Base-by-base conservation (phyloP, 345 rosid genomes). In the Acer yangbiense region DNA sequence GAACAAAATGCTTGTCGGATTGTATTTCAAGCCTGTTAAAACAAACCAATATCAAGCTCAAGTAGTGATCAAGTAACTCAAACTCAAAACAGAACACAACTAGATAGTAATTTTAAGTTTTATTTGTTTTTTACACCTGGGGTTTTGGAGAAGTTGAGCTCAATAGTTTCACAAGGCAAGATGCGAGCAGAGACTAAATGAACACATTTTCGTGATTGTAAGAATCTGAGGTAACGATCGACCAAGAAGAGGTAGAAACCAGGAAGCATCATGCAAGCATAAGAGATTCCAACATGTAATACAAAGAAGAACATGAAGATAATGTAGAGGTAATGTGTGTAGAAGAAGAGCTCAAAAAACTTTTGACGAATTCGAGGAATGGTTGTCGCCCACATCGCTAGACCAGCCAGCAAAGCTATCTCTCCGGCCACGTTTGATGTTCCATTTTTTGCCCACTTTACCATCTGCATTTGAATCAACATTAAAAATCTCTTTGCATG, bases 291-390 rank as follows among this genome's bases (percentile, higher is more conserved):
- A 43, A 92, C 90, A 66, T 94, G 98, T 32, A 90, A 81, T 25
- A 91, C 46, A 79, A 84, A 92, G 87, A 92, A 94, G 71, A 92
- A 17, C 68, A 92, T 55, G 82, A 92, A 94, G 79, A 87, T 50
- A 23, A 89, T 77, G 84, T 94, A 94, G 72, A 94, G 92, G 72
- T 92, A 71, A 61, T 94, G 98, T 0, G 95, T 84, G 77, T 94
- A 94, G 74, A 88, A 91, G 87, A 94, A 94, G 77, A 94, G 83
- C 86, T 94, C 98, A 74, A 94, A 94, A 77, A 86, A 80, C 74
- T 83, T 88, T 68, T 87, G 76, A 67, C 98, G 83, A 50, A 92
- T 73, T 6, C 78, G 52, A 0, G 94, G 90, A 78, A 81, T 66
- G n/a, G 97, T 91, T 48, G 98, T 90, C 13, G 83, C 84, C 98